Conservation (phyloP, 2,329 filamentous ascomycete genomes). For the Apiospora malaysiana region DNA sequence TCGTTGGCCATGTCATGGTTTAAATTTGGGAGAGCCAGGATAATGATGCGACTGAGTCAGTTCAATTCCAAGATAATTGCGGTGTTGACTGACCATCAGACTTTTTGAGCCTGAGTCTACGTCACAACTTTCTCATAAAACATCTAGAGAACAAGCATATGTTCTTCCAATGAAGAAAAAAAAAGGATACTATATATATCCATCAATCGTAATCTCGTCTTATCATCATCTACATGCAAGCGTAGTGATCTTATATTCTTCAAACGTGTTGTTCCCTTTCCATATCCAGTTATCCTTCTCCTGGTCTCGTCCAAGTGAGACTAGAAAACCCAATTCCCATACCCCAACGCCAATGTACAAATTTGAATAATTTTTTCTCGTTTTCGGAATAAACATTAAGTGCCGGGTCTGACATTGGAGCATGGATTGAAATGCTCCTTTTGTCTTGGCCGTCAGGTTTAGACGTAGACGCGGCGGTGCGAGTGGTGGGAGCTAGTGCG, state of each 20-base stretch:
- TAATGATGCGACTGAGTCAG: background rate
- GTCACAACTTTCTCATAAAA: background rate
- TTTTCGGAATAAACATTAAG: slow-evolving; percentile 14
- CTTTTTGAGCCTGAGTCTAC: background rate
- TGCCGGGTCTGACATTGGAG: background rate
- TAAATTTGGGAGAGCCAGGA: too few species aligned
- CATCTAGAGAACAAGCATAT: background rate
- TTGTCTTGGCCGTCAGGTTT: slow-evolving; percentile 22
- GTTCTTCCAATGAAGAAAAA: background rate
- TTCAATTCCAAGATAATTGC: background rate
- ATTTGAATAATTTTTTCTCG: background rate
- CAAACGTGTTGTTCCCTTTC: background rate
- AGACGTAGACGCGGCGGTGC: slow-evolving; percentile 59
- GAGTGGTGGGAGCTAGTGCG: slow-evolving; percentile 48
- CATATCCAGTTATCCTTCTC: background rate
- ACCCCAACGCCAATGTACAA: background rate
- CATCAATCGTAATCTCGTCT: slow-evolving; percentile 16
- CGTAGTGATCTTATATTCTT: slow-evolving; percentile 10
- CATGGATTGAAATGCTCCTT: too few species aligned
- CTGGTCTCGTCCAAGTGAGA: background rate
- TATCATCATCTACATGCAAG: slow-evolving; percentile 2
- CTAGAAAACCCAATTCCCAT: background rate
- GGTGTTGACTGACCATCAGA: background rate
- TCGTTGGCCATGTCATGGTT: too few species aligned
- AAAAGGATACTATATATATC: background rate